Evolutionary conservation across 768 basidiomycete species (phyloP).

Genomic region (Cystofilobasidium macerans): DNA sequence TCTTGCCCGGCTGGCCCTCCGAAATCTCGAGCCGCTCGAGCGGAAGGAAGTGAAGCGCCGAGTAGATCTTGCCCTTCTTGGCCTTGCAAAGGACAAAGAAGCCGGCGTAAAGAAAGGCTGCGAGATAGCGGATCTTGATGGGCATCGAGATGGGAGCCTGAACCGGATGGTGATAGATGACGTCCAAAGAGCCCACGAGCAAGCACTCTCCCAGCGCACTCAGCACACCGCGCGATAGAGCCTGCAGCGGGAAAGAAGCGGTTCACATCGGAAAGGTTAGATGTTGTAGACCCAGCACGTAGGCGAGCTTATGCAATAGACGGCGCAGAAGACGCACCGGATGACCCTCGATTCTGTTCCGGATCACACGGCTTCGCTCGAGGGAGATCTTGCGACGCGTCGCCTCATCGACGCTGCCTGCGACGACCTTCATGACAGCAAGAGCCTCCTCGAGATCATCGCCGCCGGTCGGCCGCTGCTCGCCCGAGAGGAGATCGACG

Average conservation of each 20-base stretch:
- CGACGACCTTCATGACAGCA: slow-evolving; percentile 63
- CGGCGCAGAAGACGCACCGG: slow-evolving; percentile 27
- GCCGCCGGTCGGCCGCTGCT: slow-evolving; percentile 30
- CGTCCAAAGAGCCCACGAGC: slow-evolving; percentile 77
- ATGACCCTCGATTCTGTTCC: slow-evolving; percentile 50
- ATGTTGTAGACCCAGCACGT: too few species aligned
- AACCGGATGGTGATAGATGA: slow-evolving; percentile 59
- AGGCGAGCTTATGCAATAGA: background rate
- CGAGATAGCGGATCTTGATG: slow-evolving; percentile 72
- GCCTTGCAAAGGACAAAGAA: slow-evolving; percentile 83
- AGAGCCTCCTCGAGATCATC: slow-evolving; percentile 39
- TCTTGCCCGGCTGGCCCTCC: slow-evolving; percentile 43
- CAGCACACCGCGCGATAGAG: slow-evolving; percentile 36
- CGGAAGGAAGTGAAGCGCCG: slow-evolving; percentile 79
- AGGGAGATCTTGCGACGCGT: slow-evolving; percentile 54
- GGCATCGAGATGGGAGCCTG: slow-evolving; percentile 43
- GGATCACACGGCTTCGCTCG: slow-evolving; percentile 56
- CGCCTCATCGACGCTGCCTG: slow-evolving; percentile 70
- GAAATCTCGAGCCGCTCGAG: slow-evolving; percentile 59
- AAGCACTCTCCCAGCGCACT: slow-evolving; percentile 65
- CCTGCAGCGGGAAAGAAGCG: slow-evolving; percentile 13
- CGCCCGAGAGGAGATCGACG: background rate
- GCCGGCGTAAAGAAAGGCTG: slow-evolving; percentile 76
- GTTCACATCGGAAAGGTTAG: too few species aligned
- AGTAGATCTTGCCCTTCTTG: slow-evolving; percentile 59